Percentiles rank a stretch among this genome's conserved stretches.
Conservation (phyloP, 345 rosid genomes). For the Eucalyptus curtisii region DNA sequence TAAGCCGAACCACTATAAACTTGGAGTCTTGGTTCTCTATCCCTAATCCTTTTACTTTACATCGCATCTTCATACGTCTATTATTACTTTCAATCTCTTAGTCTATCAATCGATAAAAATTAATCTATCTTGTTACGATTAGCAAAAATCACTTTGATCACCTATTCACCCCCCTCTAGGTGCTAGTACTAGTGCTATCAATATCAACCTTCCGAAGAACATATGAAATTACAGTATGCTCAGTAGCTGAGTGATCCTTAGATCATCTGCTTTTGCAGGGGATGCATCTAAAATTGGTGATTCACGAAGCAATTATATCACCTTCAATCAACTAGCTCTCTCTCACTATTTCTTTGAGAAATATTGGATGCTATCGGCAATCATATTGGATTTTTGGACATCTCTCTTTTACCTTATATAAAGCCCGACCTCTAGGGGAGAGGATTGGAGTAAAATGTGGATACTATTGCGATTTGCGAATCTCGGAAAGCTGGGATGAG, state of each 20-base stretch:
- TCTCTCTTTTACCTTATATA: too few relatives aligned
- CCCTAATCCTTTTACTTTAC: too few relatives aligned
- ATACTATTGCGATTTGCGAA: rapidly evolving
- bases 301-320: not conserved
- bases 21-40: too few relatives aligned
- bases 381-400: not conserved
- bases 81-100: too few relatives aligned
- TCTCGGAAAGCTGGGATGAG: rapidly evolving
- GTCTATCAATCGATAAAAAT: too few relatives aligned
- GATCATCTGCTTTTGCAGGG: not conserved
- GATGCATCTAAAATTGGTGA: not conserved
- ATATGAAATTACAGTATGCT: not conserved
- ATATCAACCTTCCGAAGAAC: not conserved
- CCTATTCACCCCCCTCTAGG: too few relatives aligned
- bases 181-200: too few relatives aligned
- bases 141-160: too few relatives aligned
- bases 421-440: rapidly evolving
- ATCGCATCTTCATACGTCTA: too few relatives aligned
- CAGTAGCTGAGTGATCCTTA: not conserved
- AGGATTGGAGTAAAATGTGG: rapidly evolving
- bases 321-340: not conserved
- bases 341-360: too few relatives aligned
- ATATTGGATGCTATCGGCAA: not conserved
- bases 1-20: too few relatives aligned
- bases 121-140: too few relatives aligned